Conservation (phyloP, 2,329 filamentous ascomycete genomes). For the Hirsutella rhossiliensis region DNA sequence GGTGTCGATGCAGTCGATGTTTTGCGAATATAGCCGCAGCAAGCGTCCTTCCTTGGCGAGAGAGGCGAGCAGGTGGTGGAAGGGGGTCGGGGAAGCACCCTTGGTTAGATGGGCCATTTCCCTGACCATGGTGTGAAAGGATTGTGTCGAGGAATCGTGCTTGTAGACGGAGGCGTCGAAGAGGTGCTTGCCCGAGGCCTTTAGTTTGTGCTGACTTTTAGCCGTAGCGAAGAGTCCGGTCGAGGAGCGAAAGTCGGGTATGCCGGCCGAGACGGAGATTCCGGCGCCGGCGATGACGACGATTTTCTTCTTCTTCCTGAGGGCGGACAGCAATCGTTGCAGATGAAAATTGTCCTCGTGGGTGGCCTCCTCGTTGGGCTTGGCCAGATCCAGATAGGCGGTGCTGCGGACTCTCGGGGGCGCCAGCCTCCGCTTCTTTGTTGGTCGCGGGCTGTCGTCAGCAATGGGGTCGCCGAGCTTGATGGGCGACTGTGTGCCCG, state of each 20-base stretch:
- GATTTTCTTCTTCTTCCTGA: constrained; percentile 89
- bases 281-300: constrained; percentile 93
- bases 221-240: constrained; percentile 80
- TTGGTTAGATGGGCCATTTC: constrained; percentile 70
- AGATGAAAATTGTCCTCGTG: constrained; percentile 42
- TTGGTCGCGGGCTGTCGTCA: constrained; percentile 51
- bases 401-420: constrained; percentile 58
- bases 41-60: constrained; percentile 78
- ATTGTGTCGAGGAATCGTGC: constrained; percentile 75
- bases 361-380: constrained; percentile 34
- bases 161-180: constrained; percentile 98
- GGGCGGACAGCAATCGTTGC: constrained; percentile 56
- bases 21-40: constrained; percentile 87
- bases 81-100: constrained; percentile 68
- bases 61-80: constrained; percentile 88
- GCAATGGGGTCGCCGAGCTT: constrained; percentile 26
- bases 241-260: constrained; percentile 92
- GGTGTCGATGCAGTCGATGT: constrained; percentile 92
- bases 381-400: constrained; percentile 62
- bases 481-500: constrained; percentile 38
- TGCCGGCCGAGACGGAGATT: constrained; percentile 92
- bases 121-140: constrained; percentile 94
- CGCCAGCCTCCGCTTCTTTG: constrained; percentile 62
- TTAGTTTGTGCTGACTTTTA: constrained; percentile 78
- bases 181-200: constrained; percentile 79